A percentile compares a stretch with the other conserved stretches of the same genome.
Conservation (phyloP, 768 basidiomycete genomes). For the Lentinula sp. region DNA sequence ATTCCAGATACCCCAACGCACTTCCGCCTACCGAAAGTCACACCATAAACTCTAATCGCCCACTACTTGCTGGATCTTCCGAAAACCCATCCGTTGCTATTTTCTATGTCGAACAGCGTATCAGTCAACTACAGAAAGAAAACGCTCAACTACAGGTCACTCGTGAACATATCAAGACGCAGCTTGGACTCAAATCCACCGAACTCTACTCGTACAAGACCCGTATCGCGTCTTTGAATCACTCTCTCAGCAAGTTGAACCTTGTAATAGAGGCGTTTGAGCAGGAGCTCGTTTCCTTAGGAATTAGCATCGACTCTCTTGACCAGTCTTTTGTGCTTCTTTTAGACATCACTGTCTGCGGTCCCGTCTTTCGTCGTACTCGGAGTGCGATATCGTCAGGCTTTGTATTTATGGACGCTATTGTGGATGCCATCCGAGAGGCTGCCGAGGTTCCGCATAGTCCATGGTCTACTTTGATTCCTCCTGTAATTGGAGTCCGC, state of each 20-base stretch:
- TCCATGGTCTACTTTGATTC: slow-evolving; percentile 22
- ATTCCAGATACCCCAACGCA: slow-evolving; percentile 3
- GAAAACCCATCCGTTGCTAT: background rate
- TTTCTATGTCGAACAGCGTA: background rate
- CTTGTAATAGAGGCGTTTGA: background rate
- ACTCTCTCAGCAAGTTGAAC: background rate
- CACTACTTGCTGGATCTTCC: background rate
- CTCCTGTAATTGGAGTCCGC: slow-evolving; percentile 15
- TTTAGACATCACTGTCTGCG: background rate
- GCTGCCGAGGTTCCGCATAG: slow-evolving; percentile 17
- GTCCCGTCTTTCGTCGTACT: background rate
- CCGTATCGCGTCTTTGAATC: background rate
- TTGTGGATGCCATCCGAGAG: slow-evolving; percentile 22
- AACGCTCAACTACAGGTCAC: background rate
- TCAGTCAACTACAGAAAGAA: background rate
- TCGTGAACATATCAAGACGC: background rate
- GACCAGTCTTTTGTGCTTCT: background rate
- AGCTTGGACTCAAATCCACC: background rate
- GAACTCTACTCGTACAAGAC: background rate
- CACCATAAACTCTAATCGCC: background rate
- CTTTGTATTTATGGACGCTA: slow-evolving; percentile 17
- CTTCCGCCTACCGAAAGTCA: background rate
- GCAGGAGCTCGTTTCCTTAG: background rate
- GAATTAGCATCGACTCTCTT: background rate
- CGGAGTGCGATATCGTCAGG: slow-evolving; percentile 12